Percentiles rank a stretch among this genome's conserved stretches.
These are phyloP conservation scores for Calvatia gigantea DNA, from an alignment of 768 basidiomycete species.

Conservation along the genomic window DNA sequence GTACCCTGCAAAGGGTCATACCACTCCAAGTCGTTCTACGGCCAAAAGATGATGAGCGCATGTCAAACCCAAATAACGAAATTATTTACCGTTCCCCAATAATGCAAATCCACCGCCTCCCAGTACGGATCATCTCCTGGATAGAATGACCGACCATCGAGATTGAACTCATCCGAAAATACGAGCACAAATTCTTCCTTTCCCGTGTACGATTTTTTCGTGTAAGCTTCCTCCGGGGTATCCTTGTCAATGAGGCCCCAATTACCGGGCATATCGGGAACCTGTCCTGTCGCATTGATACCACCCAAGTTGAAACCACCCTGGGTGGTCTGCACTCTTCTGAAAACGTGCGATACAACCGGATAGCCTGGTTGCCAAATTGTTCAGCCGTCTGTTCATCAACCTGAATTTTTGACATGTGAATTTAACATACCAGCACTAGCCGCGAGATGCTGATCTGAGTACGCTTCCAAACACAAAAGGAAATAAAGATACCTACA, in stretches of 20 bases:
- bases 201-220: constrained; percentile 51
- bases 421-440: constrained; percentile 32
- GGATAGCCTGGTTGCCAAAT: constrained; percentile 41
- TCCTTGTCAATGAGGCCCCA: constrained; percentile 72
- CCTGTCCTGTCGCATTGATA: constrained; percentile 70
- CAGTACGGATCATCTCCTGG: constrained; percentile 81
- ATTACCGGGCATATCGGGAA: constrained; percentile 54
- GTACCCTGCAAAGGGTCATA: constrained; percentile 61
- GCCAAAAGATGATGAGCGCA: constrained; percentile 20
- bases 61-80: not conserved
- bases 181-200: constrained; percentile 51
- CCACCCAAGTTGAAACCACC: constrained; percentile 75
- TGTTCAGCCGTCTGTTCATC: no score
- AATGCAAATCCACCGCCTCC: constrained; percentile 87
- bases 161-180: constrained; percentile 84
- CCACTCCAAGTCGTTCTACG: constrained; percentile 79
- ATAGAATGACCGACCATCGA: constrained; percentile 63
- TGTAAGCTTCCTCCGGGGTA: constrained; percentile 59
- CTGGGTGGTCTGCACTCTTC: constrained; percentile 35
- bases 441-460: not conserved
- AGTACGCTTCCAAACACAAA: not conserved
- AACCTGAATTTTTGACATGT: not conserved
- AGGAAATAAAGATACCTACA: constrained; percentile 35
- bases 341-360: constrained; percentile 41
- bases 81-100: constrained; percentile 54